These are phyloP conservation scores for Amanita muscaria DNA, from an alignment of 768 basidiomycete genomes.

Conservation along the genomic window DNA sequence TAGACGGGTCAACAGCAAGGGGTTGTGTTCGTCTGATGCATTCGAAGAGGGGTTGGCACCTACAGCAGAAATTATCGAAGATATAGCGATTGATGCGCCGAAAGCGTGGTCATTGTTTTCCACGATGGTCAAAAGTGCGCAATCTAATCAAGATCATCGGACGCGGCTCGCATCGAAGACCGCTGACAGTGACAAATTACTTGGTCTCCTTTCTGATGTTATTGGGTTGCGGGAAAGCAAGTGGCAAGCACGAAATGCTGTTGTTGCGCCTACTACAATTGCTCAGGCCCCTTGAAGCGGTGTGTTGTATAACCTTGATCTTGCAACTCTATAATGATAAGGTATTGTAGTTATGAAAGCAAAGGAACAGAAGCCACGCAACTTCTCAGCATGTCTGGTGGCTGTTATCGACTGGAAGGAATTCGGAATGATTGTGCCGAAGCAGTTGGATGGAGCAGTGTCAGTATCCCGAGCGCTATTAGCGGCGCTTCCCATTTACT, in stretches of 20 bases:
- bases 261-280: constrained; percentile 79
- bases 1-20: constrained; percentile 48
- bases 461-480: constrained; percentile 49
- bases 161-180: constrained; percentile 54
- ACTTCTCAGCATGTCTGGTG: constrained; percentile 76
- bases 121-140: constrained; percentile 62
- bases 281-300: constrained; percentile 82
- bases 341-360: constrained; percentile 76
- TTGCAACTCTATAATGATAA: neutral
- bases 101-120: constrained; percentile 74
- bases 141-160: constrained; percentile 52
- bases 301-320: constrained; percentile 30
- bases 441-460: constrained; percentile 76
- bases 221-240: constrained; percentile 79
- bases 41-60: constrained; percentile 72
- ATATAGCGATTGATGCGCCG: constrained; percentile 85
- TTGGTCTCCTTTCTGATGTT: constrained; percentile 62
- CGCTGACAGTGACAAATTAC: constrained; percentile 48
- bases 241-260: constrained; percentile 67
- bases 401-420: constrained; percentile 81
- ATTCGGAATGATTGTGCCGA: constrained; percentile 52
- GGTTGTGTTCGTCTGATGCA: constrained; percentile 43
- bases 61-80: constrained; percentile 73
- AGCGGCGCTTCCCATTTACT: constrained; percentile 75
- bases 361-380: constrained; percentile 51